Base-by-base conservation (phyloP, 2,329 filamentous ascomycete species). In the Ophiocordyceps camponoti-floridani region DNA sequence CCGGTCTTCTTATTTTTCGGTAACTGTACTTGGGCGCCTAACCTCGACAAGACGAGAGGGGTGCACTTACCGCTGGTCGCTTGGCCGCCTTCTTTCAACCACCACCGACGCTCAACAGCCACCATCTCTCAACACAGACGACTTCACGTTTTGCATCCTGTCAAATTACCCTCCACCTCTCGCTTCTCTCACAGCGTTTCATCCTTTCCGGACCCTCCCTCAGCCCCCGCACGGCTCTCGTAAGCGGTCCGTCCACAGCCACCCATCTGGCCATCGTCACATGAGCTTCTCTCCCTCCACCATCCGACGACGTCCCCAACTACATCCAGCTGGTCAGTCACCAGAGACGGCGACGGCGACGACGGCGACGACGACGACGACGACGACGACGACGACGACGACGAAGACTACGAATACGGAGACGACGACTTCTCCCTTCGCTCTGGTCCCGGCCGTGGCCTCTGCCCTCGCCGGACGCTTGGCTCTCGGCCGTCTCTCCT, bases 401-500 rank as follows among this genome's bases (percentile, higher is more conserved):
- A n/a, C 31, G 31, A n/a, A 6, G 12, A 35, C n/a, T n/a, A 35
- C 12, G n/a, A 23, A 23, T 3, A 23, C 23, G 23, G 23, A 14
- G 6, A 8, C n/a, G n/a, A 16, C 45, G 10, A 13, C 38, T 19
- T 13, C 18, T 11, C 9, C 23, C 23, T 23, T 23, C 3, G 5
- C 40, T 47, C 40, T 35, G 44, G 40, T 44, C 37, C 44, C 19
- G 40, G 19, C 40, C 47, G 41, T 44, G 44, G 23, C 28, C 13
- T 41, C 16, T 35, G 28, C 40, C 35, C 28, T 42, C n/a, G 43
- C 41, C 48, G 50, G 45, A 54, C 50, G 48, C 42, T 50, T 51
- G 54, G 50, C 51, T 45, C 43, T 33, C 41, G 50, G 51, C 50
- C 56, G 54, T 51, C 51, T 51, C 48, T 43, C 42, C 16, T n/a